Conservation (phyloP, 2,329 filamentous ascomycete genomes). For the Coniochaeta sp. region DNA sequence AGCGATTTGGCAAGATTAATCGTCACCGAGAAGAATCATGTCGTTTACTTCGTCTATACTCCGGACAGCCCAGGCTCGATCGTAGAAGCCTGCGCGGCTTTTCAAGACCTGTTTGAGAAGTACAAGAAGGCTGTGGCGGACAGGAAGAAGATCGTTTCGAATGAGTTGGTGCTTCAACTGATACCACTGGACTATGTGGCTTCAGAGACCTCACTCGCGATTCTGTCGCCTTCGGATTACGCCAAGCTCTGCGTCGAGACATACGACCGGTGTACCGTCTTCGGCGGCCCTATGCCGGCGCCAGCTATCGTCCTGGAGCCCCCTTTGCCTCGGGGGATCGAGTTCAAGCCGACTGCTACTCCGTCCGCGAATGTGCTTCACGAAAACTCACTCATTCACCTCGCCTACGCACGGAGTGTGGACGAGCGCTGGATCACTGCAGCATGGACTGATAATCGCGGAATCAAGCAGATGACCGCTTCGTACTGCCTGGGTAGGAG, state of each 20-base stretch:
- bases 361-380: conserved; percentile 68
- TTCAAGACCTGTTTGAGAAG: conserved; percentile 63
- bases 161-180: conserved; percentile 72
- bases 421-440: conserved; percentile 74
- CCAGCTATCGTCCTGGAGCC: conserved; percentile 69
- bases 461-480: conserved; percentile 63
- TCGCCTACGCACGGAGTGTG: conserved; percentile 69
- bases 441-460: conserved; percentile 74
- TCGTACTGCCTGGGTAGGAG: conserved; percentile 65
- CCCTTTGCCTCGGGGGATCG: conserved; percentile 61
- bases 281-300: conserved; percentile 50
- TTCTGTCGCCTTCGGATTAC: conserved; percentile 55
- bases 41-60: conserved; percentile 71
- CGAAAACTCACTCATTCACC: conserved; percentile 73
- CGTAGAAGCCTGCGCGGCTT: conserved; percentile 65
- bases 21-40: conserved; percentile 51
- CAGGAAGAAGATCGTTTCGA: conserved; percentile 37
- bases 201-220: conserved; percentile 52
- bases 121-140: conserved; percentile 47
- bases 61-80: conserved; percentile 54
- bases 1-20: conserved; percentile 35
- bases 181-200: conserved; percentile 63
- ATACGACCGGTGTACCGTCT: conserved; percentile 66
- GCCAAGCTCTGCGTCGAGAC: conserved; percentile 62
- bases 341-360: conserved; percentile 63